A percentile compares a stretch with the other conserved stretches of the same genome.
Conservation (phyloP, 2,329 filamentous ascomycete genomes). For the Fusarium fracticaudum region DNA sequence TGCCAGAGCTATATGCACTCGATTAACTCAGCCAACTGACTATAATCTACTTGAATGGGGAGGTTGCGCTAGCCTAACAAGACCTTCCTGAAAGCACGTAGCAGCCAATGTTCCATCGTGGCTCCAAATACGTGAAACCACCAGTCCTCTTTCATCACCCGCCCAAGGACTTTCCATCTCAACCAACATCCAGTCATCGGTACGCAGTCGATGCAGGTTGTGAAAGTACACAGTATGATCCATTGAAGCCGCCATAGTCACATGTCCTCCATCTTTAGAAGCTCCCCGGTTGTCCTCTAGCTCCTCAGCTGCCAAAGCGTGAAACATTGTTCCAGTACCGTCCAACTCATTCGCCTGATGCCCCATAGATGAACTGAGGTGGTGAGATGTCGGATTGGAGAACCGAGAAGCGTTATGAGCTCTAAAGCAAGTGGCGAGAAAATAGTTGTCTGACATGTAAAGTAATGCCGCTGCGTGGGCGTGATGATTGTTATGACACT, state of each 20-base stretch:
- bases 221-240: not conserved
- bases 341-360: too few relatives aligned
- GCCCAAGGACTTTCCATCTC: not conserved
- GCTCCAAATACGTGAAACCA: not conserved
- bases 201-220: not conserved
- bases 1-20: too few relatives aligned
- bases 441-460: too few relatives aligned
- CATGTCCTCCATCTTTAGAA: too few relatives aligned
- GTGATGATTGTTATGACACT: too few relatives aligned
- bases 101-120: not conserved
- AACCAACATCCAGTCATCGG: not conserved
- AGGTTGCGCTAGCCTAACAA: not conserved
- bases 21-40: rapidly evolving
- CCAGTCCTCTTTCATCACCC: not conserved
- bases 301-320: too few relatives aligned
- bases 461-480: too few relatives aligned
- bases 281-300: too few relatives aligned
- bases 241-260: not conserved
- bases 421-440: too few relatives aligned
- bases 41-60: not conserved
- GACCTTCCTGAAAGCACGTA: not conserved
- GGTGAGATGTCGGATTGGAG: too few relatives aligned
- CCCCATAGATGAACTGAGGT: too few relatives aligned
- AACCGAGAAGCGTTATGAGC: too few relatives aligned
- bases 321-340: rapidly evolving